Conservation (phyloP, 345 rosid genomes). For the Eucalyptus marginata region DNA sequence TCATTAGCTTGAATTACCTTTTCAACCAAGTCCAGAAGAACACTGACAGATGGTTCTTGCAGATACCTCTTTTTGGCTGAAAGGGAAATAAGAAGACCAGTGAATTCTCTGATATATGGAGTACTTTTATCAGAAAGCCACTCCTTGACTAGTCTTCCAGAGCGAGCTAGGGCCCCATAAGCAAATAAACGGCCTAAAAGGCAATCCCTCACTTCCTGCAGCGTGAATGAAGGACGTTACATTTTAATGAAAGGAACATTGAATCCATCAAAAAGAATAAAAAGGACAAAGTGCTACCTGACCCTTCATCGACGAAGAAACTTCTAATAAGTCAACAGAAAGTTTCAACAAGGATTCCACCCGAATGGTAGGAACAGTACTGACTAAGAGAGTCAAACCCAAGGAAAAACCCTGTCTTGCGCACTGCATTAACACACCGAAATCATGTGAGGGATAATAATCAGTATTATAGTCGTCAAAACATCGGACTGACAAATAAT, state of each 20-base stretch:
- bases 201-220: conserved; percentile 82
- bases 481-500: neutral
- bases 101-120: conserved; percentile 49
- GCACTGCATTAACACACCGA: conserved; percentile 35
- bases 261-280: neutral
- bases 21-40: conserved; percentile 63
- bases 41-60: conserved; percentile 78
- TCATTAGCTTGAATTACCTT: conserved; percentile 28
- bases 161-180: conserved; percentile 76
- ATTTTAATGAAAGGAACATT: neutral
- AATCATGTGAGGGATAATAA: neutral
- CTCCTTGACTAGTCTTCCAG: conserved; percentile 55
- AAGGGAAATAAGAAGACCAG: conserved; percentile 44
- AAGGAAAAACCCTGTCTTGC: conserved; percentile 96
- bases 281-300: conserved; percentile 42
- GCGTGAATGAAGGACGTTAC: neutral
- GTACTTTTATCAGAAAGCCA: conserved; percentile 50
- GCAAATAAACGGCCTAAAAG: conserved; percentile 84
- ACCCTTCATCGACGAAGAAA: conserved; percentile 90
- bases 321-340: conserved; percentile 51
- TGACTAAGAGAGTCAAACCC: conserved; percentile 56
- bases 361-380: conserved; percentile 44
- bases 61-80: conserved; percentile 73
- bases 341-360: conserved; percentile 68
- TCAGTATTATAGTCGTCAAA: neutral